Conservation (phyloP, 768 basidiomycete genomes). For the Lentinula aciculospora region DNA sequence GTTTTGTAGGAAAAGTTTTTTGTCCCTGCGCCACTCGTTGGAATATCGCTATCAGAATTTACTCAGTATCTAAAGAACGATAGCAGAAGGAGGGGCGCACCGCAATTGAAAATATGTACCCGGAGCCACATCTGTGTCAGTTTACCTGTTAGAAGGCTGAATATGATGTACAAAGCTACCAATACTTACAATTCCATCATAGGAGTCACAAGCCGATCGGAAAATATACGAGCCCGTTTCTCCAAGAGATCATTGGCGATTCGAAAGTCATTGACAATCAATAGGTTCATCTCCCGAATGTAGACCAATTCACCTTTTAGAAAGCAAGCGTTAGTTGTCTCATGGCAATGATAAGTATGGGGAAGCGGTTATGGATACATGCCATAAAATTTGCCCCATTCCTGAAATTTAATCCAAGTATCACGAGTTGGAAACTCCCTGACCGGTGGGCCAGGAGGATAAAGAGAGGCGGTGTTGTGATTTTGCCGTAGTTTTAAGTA, state of each 20-base stretch:
- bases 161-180: neutral
- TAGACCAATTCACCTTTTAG: neutral
- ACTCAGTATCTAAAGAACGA: too few relatives aligned
- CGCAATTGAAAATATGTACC: neutral
- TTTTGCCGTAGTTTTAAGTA: constrained; percentile 8
- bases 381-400: constrained; percentile 1
- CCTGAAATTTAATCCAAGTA: neutral
- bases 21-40: neutral
- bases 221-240: constrained; percentile 30
- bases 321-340: neutral
- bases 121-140: neutral
- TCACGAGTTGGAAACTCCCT: neutral
- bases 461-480: neutral
- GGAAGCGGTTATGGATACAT: neutral
- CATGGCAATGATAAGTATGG: neutral
- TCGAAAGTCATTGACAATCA: constrained; percentile 28
- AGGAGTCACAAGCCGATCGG: constrained; percentile 10
- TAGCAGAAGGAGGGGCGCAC: neutral
- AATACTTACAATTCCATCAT: constrained; percentile 4
- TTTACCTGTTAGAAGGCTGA: too few relatives aligned
- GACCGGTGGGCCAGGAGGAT: neutral
- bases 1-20: neutral
- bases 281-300: constrained; percentile 6
- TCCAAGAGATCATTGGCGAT: constrained; percentile 30
- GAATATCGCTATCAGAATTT: neutral